Evolutionary conservation across 345 rosid species (phyloP).

Genomic region (Hirschfeldia incana): DNA sequence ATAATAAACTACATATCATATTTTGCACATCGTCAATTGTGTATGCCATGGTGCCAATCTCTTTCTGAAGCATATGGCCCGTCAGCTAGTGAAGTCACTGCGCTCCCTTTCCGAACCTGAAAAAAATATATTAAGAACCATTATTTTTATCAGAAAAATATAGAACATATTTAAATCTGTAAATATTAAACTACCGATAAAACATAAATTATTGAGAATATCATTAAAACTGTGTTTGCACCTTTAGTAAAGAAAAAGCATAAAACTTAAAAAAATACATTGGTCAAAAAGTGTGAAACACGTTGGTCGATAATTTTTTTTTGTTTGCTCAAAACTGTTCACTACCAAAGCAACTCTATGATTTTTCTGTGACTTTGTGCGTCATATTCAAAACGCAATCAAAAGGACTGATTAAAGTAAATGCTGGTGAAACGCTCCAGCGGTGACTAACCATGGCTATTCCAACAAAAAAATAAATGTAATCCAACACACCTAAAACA

Average conservation of each 20-base stretch:
- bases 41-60: too few species aligned
- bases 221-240: background rate
- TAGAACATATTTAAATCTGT: background rate
- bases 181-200: background rate
- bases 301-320: background rate
- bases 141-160: background rate
- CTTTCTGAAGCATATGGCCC: too few species aligned
- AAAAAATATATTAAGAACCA: background rate
- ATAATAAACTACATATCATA: background rate
- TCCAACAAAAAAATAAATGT: background rate
- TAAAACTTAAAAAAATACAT: background rate
- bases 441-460: too few species aligned
- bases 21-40: background rate
- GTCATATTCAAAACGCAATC: too few species aligned
- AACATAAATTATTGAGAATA: background rate
- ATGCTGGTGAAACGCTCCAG: too few species aligned
- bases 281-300: background rate
- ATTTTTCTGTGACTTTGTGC: too few species aligned
- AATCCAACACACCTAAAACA: background rate
- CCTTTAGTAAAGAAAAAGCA: background rate
- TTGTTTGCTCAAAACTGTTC: background rate
- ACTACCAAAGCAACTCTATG: background rate
- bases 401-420: too few species aligned
- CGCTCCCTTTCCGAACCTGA: background rate
- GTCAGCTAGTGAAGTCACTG: too few species aligned